Conservation (phyloP, 164 flowering plant species). For the Liriodendron chinense region DNA sequence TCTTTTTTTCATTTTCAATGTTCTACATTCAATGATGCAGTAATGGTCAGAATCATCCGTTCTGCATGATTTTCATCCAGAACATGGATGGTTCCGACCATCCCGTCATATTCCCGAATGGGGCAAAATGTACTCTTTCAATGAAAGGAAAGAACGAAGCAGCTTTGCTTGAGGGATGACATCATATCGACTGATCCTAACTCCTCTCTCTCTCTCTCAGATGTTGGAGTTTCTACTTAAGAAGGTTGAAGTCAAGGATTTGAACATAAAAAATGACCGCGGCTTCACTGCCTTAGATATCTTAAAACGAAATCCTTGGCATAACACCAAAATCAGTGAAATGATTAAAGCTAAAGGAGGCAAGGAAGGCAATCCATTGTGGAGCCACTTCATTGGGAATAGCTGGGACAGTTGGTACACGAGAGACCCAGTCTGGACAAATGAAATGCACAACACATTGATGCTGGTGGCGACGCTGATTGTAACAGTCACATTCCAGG, state of each 20-base stretch:
- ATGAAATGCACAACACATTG: not conserved
- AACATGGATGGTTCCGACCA: no score
- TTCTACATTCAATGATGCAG: no score
- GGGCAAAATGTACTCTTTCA: no score
- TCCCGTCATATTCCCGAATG: no score
- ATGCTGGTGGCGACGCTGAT: constrained; percentile 1
- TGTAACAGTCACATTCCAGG: not conserved
- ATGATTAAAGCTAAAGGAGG: not conserved
- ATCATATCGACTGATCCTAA: no score
- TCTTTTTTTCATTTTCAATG: no score
- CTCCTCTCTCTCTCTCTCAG: no score
- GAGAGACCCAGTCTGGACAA: not conserved
- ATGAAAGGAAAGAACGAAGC: no score
- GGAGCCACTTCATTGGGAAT: not conserved
- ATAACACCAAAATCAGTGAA: not conserved
- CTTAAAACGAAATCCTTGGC: not conserved
- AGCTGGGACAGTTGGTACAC: not conserved
- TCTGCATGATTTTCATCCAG: no score
- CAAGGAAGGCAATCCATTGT: not conserved
- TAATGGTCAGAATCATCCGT: no score
- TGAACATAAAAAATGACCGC: not conserved
- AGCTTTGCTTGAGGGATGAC: no score
- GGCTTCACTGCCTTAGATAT: not conserved
- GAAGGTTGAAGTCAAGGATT: not conserved
- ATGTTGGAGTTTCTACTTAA: no score